phyloP scores from a whole-genome alignment of 106 monocot species.

The Dioscorea zingiberensis region DNA sequence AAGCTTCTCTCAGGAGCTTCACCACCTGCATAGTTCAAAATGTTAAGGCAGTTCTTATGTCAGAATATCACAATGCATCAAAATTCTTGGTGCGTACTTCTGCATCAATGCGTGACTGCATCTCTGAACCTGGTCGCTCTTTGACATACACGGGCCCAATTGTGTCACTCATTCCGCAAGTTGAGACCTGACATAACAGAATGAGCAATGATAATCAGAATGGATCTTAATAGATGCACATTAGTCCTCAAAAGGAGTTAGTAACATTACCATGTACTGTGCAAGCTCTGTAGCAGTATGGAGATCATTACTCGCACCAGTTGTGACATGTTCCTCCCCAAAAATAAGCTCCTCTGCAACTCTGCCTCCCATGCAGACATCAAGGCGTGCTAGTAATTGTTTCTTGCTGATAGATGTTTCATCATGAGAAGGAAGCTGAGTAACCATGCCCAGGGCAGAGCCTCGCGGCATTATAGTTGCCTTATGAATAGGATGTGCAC shows the following conservation, averaged over 20 bases:
- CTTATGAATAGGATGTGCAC: conserved; percentile 95
- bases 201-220: background rate
- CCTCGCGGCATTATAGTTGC: conserved; percentile 95
- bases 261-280: conserved; percentile 72
- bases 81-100: conserved; percentile 42
- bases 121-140: conserved; percentile 83
- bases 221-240: too few species aligned
- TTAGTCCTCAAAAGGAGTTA: background rate
- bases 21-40: conserved; percentile 50
- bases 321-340: conserved; percentile 78
- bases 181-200: conserved; percentile 60
- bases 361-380: conserved; percentile 99
- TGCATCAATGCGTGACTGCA: conserved; percentile 98
- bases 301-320: conserved; percentile 90
- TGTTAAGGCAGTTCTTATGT: background rate
- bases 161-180: conserved; percentile 93
- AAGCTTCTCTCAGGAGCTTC: conserved; percentile 88
- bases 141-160: conserved; percentile 88
- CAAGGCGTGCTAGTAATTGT: conserved; percentile 87
- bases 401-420: conserved; percentile 93
- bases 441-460: conserved; percentile 94
- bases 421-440: conserved; percentile 89
- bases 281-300: conserved; percentile 89
- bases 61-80: background rate
- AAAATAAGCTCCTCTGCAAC: conserved; percentile 97